These are phyloP conservation scores for Apiospora phragmitis DNA, from an alignment of 2,329 filamentous ascomycete species.

Conservation along the genomic window DNA sequence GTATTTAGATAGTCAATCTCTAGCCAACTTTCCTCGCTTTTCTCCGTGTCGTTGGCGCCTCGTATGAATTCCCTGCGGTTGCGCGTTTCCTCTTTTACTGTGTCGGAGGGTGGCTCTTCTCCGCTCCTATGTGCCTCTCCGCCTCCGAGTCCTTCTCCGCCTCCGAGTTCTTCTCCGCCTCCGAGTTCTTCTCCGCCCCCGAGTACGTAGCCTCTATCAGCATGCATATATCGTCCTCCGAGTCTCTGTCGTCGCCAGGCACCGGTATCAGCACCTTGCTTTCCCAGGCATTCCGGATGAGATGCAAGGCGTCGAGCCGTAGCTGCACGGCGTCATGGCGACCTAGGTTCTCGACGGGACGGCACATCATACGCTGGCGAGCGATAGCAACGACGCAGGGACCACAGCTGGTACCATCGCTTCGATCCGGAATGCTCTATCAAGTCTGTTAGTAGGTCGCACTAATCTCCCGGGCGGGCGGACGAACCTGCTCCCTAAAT, in stretches of 20 bases:
- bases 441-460: not conserved
- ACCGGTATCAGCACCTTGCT: not conserved
- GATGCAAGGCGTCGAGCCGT: not conserved
- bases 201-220: not conserved
- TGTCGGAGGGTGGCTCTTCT: not conserved
- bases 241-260: not conserved
- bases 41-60: not conserved
- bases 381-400: not conserved
- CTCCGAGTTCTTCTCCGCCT: not conserved
- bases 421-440: not conserved
- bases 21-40: not conserved
- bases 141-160: not conserved
- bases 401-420: not conserved
- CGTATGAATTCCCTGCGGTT: not conserved
- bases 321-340: not conserved
- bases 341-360: not conserved
- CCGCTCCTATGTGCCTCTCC: too few species aligned
- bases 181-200: too few species aligned
- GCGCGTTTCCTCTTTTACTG: not conserved
- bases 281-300: not conserved
- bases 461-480: not conserved
- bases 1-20: not conserved
- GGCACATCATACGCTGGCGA: not conserved
- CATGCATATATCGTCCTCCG: not conserved
- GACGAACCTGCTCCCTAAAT: not conserved